Conservation (phyloP, 2,329 filamentous ascomycete genomes). For the Fusarium ambrosium region DNA sequence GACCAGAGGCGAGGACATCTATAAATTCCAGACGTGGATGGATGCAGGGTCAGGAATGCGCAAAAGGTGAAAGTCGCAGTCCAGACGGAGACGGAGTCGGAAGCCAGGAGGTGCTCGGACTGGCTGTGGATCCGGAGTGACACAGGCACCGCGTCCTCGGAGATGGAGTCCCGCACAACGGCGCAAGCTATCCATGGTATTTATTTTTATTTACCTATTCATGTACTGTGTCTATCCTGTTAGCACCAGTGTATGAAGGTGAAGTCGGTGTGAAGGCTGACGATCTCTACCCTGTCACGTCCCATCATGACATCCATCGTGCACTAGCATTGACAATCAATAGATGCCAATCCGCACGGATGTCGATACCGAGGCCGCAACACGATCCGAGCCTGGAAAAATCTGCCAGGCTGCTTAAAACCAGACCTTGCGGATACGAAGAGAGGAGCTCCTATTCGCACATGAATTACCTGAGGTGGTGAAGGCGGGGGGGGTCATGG, state of each 20-base stretch:
- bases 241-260: conserved; percentile 11
- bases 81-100: conserved; percentile 33
- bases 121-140: conserved; percentile 31
- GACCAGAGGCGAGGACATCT: neutral
- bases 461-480: conserved; percentile 10
- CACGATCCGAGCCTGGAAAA: neutral
- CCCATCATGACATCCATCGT: conserved; percentile 26
- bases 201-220: neutral
- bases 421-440: conserved; percentile 7
- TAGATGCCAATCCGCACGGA: conserved; percentile 9
- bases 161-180: conserved; percentile 10
- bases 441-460: conserved; percentile 15
- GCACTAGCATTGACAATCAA: conserved; percentile 24
- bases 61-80: conserved; percentile 20
- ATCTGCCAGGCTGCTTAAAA: neutral
- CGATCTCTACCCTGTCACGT: conserved; percentile 8
- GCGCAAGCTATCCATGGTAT: conserved; percentile 4
- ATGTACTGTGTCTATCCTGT: neutral
- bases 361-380: conserved; percentile 7
- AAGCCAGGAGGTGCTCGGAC: conserved; percentile 34
- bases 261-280: conserved; percentile 6
- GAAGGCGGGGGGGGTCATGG: conserved; percentile 9
- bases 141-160: conserved; percentile 4
- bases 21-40: conserved; percentile 1
- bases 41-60: conserved; percentile 18